A percentile compares a stretch with the other conserved stretches of the same genome.
These are phyloP conservation scores for Ascochyta fabae DNA, from an alignment of 2,329 filamentous ascomycete genomes.

Conservation along the genomic window DNA sequence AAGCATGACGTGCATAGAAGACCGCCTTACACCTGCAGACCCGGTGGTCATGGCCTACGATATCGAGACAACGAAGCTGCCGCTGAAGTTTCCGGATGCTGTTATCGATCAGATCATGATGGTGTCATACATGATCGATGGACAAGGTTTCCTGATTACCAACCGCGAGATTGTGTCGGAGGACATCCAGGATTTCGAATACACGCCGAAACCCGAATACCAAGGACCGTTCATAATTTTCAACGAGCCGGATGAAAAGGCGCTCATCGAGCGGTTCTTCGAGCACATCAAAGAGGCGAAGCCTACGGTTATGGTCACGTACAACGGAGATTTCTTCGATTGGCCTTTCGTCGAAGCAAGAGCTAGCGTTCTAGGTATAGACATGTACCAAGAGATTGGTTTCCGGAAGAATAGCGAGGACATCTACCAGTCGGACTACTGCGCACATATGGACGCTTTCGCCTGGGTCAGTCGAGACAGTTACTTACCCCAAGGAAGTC, in stretches of 20 bases:
- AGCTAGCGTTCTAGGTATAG: conserved; percentile 92
- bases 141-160: conserved; percentile 95
- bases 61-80: conserved; percentile 96
- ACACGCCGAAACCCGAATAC: conserved; percentile 96
- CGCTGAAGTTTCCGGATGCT: conserved; percentile 95
- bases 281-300: conserved; percentile 92
- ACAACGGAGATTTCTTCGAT: conserved; percentile 99
- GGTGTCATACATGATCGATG: conserved; percentile 99
- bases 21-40: conserved; percentile 87
- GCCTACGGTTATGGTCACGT: conserved; percentile 98
- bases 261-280: conserved; percentile 88
- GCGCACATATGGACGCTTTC: conserved; percentile 98
- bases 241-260: conserved; percentile 94
- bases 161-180: conserved; percentile 98
- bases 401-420: conserved; percentile 96
- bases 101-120: conserved; percentile 98
- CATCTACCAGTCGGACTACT: conserved; percentile 94
- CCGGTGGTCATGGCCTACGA: conserved; percentile 99
- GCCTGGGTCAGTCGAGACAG: conserved; percentile 99
- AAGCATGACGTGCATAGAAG: conserved; percentile 82
- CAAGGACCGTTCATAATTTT: conserved; percentile 96
- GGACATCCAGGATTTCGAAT: conserved; percentile 97
- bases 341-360: conserved; percentile 97
- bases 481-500: conserved; percentile 94
- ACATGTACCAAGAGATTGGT: conserved; percentile 99